phyloP scores from a whole-genome alignment of 1,284 basidiomycete genomes.

The Ceratobasidium sp. region DNA sequence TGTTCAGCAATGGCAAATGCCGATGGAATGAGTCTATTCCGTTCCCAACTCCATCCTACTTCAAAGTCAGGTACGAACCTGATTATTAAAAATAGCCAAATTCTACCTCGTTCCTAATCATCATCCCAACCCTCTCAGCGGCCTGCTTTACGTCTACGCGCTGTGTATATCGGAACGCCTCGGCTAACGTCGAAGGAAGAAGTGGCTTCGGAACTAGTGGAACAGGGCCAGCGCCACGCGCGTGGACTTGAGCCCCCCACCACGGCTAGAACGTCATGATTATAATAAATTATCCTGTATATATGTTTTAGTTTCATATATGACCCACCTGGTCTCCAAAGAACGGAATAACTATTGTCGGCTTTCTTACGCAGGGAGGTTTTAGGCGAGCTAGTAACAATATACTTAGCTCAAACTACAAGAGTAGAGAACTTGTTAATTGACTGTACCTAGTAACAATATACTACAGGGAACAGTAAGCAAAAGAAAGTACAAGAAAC shows the following conservation, averaged over 20 bases:
- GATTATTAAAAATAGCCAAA: background rate
- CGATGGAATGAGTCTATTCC: slow-evolving; percentile 71
- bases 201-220: slow-evolving; percentile 71
- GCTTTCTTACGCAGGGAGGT: no score
- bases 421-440: no score
- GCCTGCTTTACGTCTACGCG: slow-evolving; percentile 63
- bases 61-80: background rate
- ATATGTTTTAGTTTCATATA: background rate
- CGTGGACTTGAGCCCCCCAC: slow-evolving; percentile 70
- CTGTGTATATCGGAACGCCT: slow-evolving; percentile 66
- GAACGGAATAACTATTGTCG: slow-evolving; percentile 76
- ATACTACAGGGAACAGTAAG: no score
- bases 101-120: slow-evolving; percentile 67
- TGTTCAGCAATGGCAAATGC: slow-evolving; percentile 71
- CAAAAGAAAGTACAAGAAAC: no score
- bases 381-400: no score
- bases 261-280: slow-evolving; percentile 53
- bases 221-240: slow-evolving; percentile 72
- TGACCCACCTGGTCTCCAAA: slow-evolving; percentile 73
- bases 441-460: no score
- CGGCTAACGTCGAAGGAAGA: slow-evolving; percentile 64
- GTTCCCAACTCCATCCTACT: slow-evolving; percentile 63
- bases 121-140: slow-evolving; percentile 65
- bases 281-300: background rate
- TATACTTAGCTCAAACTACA: no score